A percentile compares a stretch with the other conserved stretches of the same genome.
Conservation (phyloP, 2,329 filamentous ascomycete genomes). For the Erysiphe pulchra region DNA sequence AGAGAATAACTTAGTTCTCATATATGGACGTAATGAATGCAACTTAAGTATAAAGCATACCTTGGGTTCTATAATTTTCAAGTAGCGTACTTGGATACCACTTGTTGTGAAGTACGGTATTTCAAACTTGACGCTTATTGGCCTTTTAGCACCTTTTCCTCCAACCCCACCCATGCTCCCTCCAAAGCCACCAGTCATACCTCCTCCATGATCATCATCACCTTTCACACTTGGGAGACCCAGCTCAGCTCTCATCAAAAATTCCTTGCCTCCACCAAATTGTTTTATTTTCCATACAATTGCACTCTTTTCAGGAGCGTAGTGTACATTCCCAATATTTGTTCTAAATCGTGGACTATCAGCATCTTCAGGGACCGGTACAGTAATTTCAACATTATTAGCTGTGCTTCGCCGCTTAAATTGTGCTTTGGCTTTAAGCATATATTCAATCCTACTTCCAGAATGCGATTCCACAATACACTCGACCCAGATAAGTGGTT, state of each 20-base stretch:
- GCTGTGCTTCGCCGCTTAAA: constrained; percentile 95
- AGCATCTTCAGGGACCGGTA: constrained; percentile 90
- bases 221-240: constrained; percentile 83
- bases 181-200: constrained; percentile 93
- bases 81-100: constrained; percentile 90
- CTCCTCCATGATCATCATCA: constrained; percentile 83
- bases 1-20: constrained; percentile 2
- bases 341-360: constrained; percentile 91
- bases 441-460: constrained; percentile 89
- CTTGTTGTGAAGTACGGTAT: constrained; percentile 99
- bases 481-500: constrained; percentile 96
- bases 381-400: constrained; percentile 95
- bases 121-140: constrained; percentile 98
- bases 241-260: constrained; percentile 91
- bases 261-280: constrained; percentile 95
- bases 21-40: background rate
- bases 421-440: constrained; percentile 93
- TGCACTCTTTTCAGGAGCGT: constrained; percentile 86
- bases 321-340: constrained; percentile 92
- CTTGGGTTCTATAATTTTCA: constrained; percentile 99
- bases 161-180: constrained; percentile 85
- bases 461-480: constrained; percentile 92
- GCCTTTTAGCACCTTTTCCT: constrained; percentile 72
- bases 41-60: constrained; percentile 22
- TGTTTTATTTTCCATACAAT: constrained; percentile 99